A percentile compares a stretch with the other conserved stretches of the same genome.
These are phyloP conservation scores for Fonsecaea erecta DNA, from an alignment of 2,329 filamentous ascomycete genomes.

Conservation along the genomic window DNA sequence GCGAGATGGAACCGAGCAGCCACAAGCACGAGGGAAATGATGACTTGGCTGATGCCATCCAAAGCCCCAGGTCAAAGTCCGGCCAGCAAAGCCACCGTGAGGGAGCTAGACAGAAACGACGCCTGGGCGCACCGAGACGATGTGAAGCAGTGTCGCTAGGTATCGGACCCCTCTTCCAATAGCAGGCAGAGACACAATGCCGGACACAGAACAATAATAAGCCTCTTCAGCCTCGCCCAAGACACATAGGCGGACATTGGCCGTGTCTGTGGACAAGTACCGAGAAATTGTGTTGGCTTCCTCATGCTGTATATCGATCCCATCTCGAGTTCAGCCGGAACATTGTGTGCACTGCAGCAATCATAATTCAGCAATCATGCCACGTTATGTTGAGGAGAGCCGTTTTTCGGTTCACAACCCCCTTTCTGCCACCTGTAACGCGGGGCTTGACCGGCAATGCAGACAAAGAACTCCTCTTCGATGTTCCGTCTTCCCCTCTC, in stretches of 20 bases:
- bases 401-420: not conserved
- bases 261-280: not conserved
- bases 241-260: not conserved
- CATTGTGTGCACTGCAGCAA: not conserved
- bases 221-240: not conserved
- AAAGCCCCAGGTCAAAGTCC: slow-evolving; percentile 19
- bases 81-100: slow-evolving; percentile 13
- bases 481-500: not conserved
- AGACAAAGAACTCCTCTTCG: not conserved
- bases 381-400: not conserved
- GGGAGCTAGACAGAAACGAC: not conserved
- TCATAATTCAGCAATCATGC: not conserved
- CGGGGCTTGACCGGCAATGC: not conserved
- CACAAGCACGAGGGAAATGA: slow-evolving; percentile 5
- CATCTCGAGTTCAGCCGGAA: no score
- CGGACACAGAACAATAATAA: not conserved
- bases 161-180: slow-evolving; percentile 6
- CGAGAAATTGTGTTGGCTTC: not conserved
- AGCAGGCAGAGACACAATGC: not conserved
- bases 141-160: not conserved
- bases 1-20: slow-evolving; percentile 10
- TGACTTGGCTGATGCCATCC: not conserved
- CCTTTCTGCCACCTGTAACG: not conserved
- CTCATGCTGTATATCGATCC: no score
- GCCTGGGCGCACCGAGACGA: not conserved